Percentiles rank a stretch among this genome's conserved stretches.
Conservation (phyloP, 345 rosid species). For the Mercurialis annua region DNA sequence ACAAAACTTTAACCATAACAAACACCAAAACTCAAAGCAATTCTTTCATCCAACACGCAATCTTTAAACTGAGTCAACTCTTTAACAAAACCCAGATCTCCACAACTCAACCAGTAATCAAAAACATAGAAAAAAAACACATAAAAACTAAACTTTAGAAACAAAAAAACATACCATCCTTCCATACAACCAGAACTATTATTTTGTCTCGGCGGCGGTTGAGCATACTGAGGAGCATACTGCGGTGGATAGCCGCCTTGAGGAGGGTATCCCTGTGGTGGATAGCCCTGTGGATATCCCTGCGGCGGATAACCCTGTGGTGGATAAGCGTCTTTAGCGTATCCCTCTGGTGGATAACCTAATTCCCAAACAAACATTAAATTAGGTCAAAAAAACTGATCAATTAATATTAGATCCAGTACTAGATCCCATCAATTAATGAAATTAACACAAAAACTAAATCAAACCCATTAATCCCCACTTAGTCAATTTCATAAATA, state of each 20-base stretch:
- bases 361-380: not conserved
- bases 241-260: slow-evolving; percentile 33
- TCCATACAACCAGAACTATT: slow-evolving; percentile 49
- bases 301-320: slow-evolving; percentile 55
- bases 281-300: slow-evolving; percentile 52
- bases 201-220: slow-evolving; percentile 55
- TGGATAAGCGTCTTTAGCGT: slow-evolving; percentile 1
- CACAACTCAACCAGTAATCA: not conserved
- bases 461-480: not conserved
- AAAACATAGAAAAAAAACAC: not conserved
- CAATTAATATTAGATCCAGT: not conserved
- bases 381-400: slow-evolving; percentile 18
- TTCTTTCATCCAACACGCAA: not conserved
- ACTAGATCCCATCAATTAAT: not conserved
- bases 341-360: slow-evolving; percentile 89
- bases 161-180: slow-evolving; percentile 54
- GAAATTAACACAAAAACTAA: not conserved
- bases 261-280: slow-evolving; percentile 58
- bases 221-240: slow-evolving; percentile 76
- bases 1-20: not conserved
- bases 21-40: not conserved
- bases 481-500: not conserved
- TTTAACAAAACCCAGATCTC: too few relatives aligned
- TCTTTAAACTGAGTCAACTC: not conserved
- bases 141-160: not conserved